These are phyloP conservation scores for Paraleonurus japonicus DNA, from an alignment of 257 asterid species.

Conservation along the genomic window DNA sequence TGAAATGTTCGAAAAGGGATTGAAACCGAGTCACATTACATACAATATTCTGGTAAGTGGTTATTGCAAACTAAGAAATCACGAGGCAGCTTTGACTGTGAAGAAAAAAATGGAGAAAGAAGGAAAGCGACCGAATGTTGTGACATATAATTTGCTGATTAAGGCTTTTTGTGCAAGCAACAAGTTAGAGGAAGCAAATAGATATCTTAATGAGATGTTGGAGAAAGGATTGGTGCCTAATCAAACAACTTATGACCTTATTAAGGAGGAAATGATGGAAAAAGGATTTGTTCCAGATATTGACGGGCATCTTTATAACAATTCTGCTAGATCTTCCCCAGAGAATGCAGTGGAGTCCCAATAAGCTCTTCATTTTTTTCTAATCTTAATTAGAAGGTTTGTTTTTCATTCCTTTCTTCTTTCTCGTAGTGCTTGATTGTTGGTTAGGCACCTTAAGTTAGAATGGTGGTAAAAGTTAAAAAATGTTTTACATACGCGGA, in stretches of 20 bases:
- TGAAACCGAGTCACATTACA: slow-evolving; percentile 64
- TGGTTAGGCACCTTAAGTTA: background rate
- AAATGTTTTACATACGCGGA: background rate
- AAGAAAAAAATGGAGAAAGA: slow-evolving; percentile 85
- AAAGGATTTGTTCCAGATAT: slow-evolving; percentile 83
- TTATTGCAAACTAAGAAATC: slow-evolving; percentile 63
- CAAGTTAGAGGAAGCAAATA: slow-evolving; percentile 69
- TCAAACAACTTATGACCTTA: slow-evolving; percentile 58
- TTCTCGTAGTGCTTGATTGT: background rate
- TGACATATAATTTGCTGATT: slow-evolving; percentile 73
- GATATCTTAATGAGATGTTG: slow-evolving; percentile 79
- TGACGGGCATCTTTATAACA: slow-evolving; percentile 72
- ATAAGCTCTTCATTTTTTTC: background rate
- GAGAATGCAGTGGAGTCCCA: slow-evolving; percentile 1
- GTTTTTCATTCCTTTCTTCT: background rate
- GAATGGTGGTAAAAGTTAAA: background rate
- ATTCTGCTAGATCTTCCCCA: slow-evolving; percentile 29
- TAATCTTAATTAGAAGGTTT: background rate
- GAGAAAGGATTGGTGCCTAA: slow-evolving; percentile 88
- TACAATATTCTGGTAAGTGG: slow-evolving; percentile 73
- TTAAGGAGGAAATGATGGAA: slow-evolving; percentile 73
- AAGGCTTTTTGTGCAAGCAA: slow-evolving; percentile 61
- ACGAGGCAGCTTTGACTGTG: slow-evolving; percentile 56
- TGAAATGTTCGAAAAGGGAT: slow-evolving; percentile 59
- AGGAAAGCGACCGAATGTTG: slow-evolving; percentile 71